Conservation (phyloP, 768 basidiomycete species). For the Phylloporus sp. region DNA sequence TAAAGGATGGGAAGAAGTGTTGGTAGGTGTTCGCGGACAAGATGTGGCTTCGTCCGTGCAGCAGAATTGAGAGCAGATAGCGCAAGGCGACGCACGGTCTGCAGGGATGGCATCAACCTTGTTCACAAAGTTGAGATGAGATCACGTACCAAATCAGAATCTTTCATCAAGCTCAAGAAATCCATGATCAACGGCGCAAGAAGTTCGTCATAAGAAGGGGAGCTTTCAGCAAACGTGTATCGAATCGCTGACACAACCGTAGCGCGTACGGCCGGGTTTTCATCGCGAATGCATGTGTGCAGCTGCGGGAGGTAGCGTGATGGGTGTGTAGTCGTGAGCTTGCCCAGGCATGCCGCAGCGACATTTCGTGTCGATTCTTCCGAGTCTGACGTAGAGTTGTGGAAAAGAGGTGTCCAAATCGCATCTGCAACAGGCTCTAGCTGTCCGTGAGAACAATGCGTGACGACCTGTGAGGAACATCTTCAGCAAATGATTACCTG, state of each 20-base stretch:
- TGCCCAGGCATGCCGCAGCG: constrained; percentile 93
- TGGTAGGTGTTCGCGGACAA: constrained; percentile 79
- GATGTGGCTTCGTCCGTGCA: constrained; percentile 89
- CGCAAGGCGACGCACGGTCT: constrained; percentile 89
- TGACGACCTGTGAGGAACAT: constrained; percentile 61
- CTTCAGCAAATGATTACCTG: background rate
- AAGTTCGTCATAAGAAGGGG: constrained; percentile 82
- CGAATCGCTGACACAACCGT: constrained; percentile 92
- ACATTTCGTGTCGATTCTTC: constrained; percentile 94
- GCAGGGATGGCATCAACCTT: background rate
- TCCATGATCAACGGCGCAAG: constrained; percentile 85
- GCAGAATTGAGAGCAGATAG: constrained; percentile 91
- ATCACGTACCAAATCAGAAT: constrained; percentile 70
- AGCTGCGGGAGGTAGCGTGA: constrained; percentile 88
- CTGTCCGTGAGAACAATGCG: constrained; percentile 81
- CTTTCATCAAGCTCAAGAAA: constrained; percentile 87
- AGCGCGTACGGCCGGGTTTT: constrained; percentile 67
- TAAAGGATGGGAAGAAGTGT: constrained; percentile 79
- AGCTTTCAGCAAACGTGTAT: constrained; percentile 83
- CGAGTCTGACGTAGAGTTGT: constrained; percentile 73
- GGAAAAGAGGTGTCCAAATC: constrained; percentile 90
- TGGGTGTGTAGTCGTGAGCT: constrained; percentile 88
- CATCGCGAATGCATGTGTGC: constrained; percentile 71
- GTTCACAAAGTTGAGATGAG: background rate
- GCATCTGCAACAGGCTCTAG: constrained; percentile 82